phyloP scores from a whole-genome alignment of 2,329 filamentous ascomycete genomes.

The Aspergillus latus region DNA sequence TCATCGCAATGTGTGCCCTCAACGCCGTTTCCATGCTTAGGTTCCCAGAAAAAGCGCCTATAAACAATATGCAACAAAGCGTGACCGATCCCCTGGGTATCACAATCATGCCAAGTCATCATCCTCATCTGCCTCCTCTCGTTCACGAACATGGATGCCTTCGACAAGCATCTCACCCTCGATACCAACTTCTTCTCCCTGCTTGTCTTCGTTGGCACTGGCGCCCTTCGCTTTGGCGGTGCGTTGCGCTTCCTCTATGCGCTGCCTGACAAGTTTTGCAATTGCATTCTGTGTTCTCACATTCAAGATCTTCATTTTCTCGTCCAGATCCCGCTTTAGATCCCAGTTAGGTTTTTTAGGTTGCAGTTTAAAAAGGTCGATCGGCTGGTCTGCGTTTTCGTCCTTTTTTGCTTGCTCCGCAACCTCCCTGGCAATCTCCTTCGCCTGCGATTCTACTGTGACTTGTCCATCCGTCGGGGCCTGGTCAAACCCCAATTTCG shows the following conservation, averaged over 20 bases:
- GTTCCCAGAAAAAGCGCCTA: conserved; percentile 21
- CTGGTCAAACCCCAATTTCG: conserved; percentile 88
- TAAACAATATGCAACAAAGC: conserved; percentile 17
- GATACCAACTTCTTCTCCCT: conserved; percentile 65
- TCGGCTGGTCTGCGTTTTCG: conserved; percentile 69
- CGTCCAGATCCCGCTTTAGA: conserved; percentile 82
- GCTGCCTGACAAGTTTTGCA: conserved; percentile 77
- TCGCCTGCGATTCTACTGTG: conserved; percentile 81
- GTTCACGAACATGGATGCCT: conserved; percentile 72
- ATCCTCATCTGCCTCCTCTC: conserved; percentile 64
- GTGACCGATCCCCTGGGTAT: conserved; percentile 28
- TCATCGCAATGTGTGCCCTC: conserved; percentile 17
- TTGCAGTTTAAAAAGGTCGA: conserved; percentile 93
- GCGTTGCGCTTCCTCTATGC: conserved; percentile 69
- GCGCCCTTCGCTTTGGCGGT: conserved; percentile 44
- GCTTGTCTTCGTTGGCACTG: conserved; percentile 39
- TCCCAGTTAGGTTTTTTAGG: conserved; percentile 99
- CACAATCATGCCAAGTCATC: conserved; percentile 54
- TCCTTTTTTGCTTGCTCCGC: conserved; percentile 61
- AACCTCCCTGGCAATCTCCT: conserved; percentile 64
- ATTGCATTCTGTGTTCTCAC: conserved; percentile 91
- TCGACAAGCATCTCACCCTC: conserved; percentile 78
- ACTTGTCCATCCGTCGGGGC: conserved; percentile 68
- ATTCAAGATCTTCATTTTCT: conserved; percentile 80
- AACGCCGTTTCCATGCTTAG: conserved; percentile 24